Base-by-base conservation (phyloP, 2,329 filamentous ascomycete species). In the Berkeleyomyces rouxiae region DNA sequence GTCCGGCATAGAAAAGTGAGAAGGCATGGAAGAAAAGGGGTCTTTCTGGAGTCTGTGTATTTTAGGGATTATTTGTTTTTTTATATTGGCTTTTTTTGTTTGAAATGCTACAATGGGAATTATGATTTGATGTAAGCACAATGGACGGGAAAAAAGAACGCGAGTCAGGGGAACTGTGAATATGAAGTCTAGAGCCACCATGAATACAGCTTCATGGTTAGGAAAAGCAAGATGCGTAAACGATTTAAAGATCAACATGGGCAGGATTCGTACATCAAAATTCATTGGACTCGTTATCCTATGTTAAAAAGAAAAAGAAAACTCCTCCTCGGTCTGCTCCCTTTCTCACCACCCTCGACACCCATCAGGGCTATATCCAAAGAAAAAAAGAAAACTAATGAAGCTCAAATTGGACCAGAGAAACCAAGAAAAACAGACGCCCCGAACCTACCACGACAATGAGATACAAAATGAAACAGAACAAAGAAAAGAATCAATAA, bases 331-430 rank as follows among this genome's bases (percentile, higher is more conserved):
- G 5, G 5, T 7, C 46, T 10, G n/a, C 46, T 11, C 46, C 46
- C 7, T 2, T 33, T 37, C 33, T 16, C 49, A 31, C 1, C 33
- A 7, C 49, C 33, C 36, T 55, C 49, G 13, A 7, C 10, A n/a
- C 31, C 49, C 49, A n/a, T 33, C 49, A 4, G 13, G 36, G 49
- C 13, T 31, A 37, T 11, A 55, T 36, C 36, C n/a, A 43, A 46
- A 51, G 1, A 58, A 58, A 44, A 42, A n/a, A 61, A 53, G 46
- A 58, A 53, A 16, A 40, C 57, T 44, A 16, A 63, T 42, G 10
- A 63, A 59, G 49, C 33, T 63, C 46, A 55, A 47, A 59, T 59
- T 46, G 58, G 33, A 59, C 33, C 58, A 59, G n/a, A 47, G 16
- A 43, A 47, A 44, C 58, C 58, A 44, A 11, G 16, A 42, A 59